Evolutionary conservation across 495 filamentous ascomycete genomes (phyloP).

Genomic region (Thozetella sp.): DNA sequence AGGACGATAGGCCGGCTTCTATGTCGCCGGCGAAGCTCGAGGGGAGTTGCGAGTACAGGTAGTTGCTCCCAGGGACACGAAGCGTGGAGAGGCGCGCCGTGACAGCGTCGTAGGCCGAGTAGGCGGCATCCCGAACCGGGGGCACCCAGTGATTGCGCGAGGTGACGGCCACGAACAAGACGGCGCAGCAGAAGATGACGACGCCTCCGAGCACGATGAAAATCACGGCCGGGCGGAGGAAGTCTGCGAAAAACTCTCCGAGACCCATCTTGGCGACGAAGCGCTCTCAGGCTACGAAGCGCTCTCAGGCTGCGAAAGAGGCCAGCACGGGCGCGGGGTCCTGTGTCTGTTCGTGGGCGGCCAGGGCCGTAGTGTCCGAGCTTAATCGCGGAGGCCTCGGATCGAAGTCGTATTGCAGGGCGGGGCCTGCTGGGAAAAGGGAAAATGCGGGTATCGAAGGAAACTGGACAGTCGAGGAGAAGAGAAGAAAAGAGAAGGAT

Average conservation of each 20-base stretch:
- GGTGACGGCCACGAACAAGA: conserved; percentile 67
- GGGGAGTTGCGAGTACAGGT: conserved; percentile 72
- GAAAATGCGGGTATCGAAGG: not conserved
- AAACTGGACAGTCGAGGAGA: too few relatives aligned
- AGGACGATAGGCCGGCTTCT: conserved; percentile 81
- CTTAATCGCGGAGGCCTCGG: conserved; percentile 1
- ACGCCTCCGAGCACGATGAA: conserved; percentile 73
- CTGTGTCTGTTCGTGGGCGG: too few relatives aligned
- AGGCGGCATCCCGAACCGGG: conserved; percentile 53
- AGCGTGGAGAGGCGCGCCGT: conserved; percentile 9
- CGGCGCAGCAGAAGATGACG: conserved; percentile 59
- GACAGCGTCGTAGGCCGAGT: conserved; percentile 3
- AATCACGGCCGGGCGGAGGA: conserved; percentile 47
- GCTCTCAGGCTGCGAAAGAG: too few relatives aligned
- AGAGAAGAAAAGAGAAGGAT: too few relatives aligned
- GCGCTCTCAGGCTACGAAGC: too few relatives aligned
- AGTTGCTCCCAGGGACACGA: conserved; percentile 58
- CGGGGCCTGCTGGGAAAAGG: too few relatives aligned
- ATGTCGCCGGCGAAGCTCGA: conserved; percentile 76
- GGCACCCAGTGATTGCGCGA: conserved; percentile 72
- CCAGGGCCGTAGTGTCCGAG: too few relatives aligned
- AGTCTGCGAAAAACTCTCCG: not conserved
- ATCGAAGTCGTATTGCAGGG: too few relatives aligned
- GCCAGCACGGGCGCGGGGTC: too few relatives aligned
- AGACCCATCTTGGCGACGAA: not conserved